These are phyloP conservation scores for Amylocarpus encephaloides DNA, from an alignment of 2,329 filamentous ascomycete genomes.

Conservation along the genomic window DNA sequence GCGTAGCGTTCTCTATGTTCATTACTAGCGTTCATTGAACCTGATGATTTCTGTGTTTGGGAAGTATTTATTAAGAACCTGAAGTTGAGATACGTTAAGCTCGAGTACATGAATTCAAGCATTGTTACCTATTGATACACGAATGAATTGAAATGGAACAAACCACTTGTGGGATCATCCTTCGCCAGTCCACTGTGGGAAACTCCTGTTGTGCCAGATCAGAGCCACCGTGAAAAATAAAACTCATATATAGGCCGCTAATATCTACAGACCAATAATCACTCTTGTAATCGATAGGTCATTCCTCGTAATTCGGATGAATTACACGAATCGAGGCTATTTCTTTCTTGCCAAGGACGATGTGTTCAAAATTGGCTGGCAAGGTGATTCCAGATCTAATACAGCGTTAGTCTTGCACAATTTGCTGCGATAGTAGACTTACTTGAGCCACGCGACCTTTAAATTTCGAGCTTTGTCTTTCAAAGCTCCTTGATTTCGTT, in stretches of 20 bases:
- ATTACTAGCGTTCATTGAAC: too few species aligned
- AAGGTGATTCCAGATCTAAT: conserved; percentile 23
- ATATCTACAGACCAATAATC: neutral
- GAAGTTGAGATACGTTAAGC: too few species aligned
- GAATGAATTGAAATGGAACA: too few species aligned
- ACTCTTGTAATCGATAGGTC: neutral
- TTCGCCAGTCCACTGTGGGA: too few species aligned
- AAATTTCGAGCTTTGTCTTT: conserved; percentile 51
- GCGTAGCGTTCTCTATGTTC: too few species aligned
- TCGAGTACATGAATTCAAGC: too few species aligned
- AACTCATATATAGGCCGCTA: neutral
- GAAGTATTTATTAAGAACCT: too few species aligned
- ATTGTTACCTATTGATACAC: too few species aligned
- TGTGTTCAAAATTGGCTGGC: conserved; percentile 38
- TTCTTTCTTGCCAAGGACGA: conserved; percentile 38
- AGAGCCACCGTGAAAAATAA: neutral
- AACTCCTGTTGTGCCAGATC: too few species aligned
- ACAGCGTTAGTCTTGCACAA: conserved; percentile 2
- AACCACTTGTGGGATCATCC: too few species aligned
- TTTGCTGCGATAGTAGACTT: conserved; percentile 19
- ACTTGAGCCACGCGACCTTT: conserved; percentile 40
- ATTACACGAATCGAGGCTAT: conserved; percentile 29
- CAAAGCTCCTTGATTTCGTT: conserved; percentile 43
- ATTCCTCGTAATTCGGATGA: conserved; percentile 17
- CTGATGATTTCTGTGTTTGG: too few species aligned